phyloP scores from a whole-genome alignment of 1,284 basidiomycete genomes.

The Coniophora puteana region DNA sequence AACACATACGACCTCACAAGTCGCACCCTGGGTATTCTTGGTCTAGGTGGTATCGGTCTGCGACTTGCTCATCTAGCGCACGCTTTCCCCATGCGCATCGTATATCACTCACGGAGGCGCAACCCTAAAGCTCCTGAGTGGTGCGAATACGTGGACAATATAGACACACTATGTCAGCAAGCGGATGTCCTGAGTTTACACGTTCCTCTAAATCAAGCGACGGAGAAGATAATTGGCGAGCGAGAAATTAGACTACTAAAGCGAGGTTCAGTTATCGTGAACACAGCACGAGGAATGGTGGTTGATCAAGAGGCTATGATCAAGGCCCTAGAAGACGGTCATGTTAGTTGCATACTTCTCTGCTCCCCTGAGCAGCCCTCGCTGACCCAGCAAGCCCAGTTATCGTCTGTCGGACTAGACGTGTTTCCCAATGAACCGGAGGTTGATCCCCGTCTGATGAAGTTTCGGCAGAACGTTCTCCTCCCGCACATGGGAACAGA shows the following conservation, averaged over 20 bases:
- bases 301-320: slow-evolving; percentile 85
- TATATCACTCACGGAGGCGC: slow-evolving; percentile 73
- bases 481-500: slow-evolving; percentile 88
- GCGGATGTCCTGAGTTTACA: slow-evolving; percentile 78
- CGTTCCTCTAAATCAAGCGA: slow-evolving; percentile 67
- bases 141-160: slow-evolving; percentile 67
- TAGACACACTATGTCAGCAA: slow-evolving; percentile 71
- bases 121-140: slow-evolving; percentile 58
- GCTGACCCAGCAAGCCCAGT: slow-evolving; percentile 35
- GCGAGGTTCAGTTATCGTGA: slow-evolving; percentile 75
- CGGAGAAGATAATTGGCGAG: slow-evolving; percentile 73
- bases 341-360: slow-evolving; percentile 50
- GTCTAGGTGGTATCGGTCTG: slow-evolving; percentile 82
- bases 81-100: slow-evolving; percentile 79
- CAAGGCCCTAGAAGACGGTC: slow-evolving; percentile 73
- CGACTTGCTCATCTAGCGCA: slow-evolving; percentile 62
- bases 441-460: slow-evolving; percentile 75
- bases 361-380: slow-evolving; percentile 6
- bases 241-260: slow-evolving; percentile 77
- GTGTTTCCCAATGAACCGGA: slow-evolving; percentile 85
- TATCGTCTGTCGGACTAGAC: slow-evolving; percentile 79
- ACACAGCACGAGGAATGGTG: slow-evolving; percentile 85
- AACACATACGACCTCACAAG: slow-evolving; percentile 68
- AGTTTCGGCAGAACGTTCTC: slow-evolving; percentile 75
- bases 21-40: slow-evolving; percentile 79